phyloP scores from a whole-genome alignment of 768 basidiomycete genomes.

The Gloeopeniophorella convolvens region DNA sequence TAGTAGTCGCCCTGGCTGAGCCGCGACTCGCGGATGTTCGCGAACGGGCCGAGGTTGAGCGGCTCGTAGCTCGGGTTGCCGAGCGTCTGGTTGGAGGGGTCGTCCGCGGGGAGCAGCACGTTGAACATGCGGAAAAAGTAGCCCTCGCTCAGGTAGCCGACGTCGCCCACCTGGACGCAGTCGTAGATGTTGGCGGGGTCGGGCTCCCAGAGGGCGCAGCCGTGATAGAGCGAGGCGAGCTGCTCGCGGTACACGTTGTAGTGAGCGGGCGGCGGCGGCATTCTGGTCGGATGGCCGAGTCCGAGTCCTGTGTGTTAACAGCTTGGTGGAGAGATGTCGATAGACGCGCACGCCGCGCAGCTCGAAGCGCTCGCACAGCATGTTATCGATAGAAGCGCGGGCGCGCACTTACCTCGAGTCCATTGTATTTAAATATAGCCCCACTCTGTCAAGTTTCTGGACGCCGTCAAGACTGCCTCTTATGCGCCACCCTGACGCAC shows the following conservation, averaged over 20 bases:
- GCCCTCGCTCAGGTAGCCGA: slow-evolving; percentile 21
- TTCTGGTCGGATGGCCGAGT: too few relatives aligned
- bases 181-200: slow-evolving; percentile 18
- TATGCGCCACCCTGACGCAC: too few relatives aligned
- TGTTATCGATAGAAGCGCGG: too few relatives aligned
- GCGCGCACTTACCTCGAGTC: too few relatives aligned
- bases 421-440: too few relatives aligned
- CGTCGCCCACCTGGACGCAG: slow-evolving; percentile 19
- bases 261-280: slow-evolving; percentile 5
- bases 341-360: too few relatives aligned
- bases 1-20: not conserved
- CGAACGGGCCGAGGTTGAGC: not conserved
- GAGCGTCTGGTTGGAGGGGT: not conserved
- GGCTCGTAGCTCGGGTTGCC: not conserved
- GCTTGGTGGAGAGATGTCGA: not conserved
- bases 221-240: slow-evolving; percentile 16
- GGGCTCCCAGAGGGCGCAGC: slow-evolving; percentile 21
- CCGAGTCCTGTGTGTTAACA: too few relatives aligned
- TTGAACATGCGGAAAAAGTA: slow-evolving; percentile 20
- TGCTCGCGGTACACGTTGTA: slow-evolving; percentile 19
- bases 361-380: too few relatives aligned
- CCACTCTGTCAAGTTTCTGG: too few relatives aligned
- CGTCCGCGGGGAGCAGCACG: slow-evolving; percentile 3
- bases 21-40: not conserved
- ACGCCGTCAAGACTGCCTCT: too few relatives aligned